These are phyloP conservation scores for Isoetes taiwanensis DNA, from an alignment of 75 land plant genomes.

Conservation along the genomic window DNA sequence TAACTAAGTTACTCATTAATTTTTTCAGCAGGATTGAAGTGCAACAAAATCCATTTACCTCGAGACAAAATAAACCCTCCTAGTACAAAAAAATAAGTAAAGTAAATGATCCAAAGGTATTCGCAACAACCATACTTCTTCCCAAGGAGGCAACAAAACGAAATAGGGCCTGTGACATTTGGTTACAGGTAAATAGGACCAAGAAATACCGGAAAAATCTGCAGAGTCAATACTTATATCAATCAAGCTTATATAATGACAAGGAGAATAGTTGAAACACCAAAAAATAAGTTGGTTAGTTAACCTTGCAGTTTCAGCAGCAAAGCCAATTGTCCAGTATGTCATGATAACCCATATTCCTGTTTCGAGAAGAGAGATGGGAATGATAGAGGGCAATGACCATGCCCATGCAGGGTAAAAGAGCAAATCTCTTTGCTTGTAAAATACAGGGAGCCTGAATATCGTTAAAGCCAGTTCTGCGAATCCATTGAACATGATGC, in stretches of 20 bases:
- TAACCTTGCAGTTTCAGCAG: slow-evolving; percentile 31
- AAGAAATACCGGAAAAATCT: slow-evolving; percentile 10
- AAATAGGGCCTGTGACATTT: slow-evolving; percentile 10
- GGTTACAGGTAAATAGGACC: neutral
- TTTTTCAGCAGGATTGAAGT: too few relatives aligned
- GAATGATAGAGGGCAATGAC: slow-evolving; percentile 32
- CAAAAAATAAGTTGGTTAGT: neutral
- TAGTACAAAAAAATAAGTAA: slow-evolving; percentile 12
- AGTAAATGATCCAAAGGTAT: slow-evolving; percentile 12
- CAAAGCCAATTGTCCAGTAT: slow-evolving; percentile 37
- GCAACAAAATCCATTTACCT: too few relatives aligned
- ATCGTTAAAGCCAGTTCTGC: slow-evolving; percentile 34
- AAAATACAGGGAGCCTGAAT: slow-evolving; percentile 36
- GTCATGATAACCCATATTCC: slow-evolving; percentile 31
- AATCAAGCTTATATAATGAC: too few relatives aligned
- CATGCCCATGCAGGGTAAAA: slow-evolving; percentile 54
- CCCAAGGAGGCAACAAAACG: slow-evolving; percentile 8
- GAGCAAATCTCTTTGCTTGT: slow-evolving; percentile 44
- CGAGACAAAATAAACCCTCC: slow-evolving; percentile 12
- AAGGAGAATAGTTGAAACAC: too few relatives aligned
- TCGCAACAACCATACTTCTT: slow-evolving; percentile 11
- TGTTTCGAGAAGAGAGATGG: slow-evolving; percentile 33
- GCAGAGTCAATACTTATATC: too few relatives aligned
- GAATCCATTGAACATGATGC: slow-evolving; percentile 43
- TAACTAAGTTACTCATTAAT: too few relatives aligned